Base-by-base conservation (phyloP, 2,329 filamentous ascomycete species). In the Ophiosphaerella herpotricha region DNA sequence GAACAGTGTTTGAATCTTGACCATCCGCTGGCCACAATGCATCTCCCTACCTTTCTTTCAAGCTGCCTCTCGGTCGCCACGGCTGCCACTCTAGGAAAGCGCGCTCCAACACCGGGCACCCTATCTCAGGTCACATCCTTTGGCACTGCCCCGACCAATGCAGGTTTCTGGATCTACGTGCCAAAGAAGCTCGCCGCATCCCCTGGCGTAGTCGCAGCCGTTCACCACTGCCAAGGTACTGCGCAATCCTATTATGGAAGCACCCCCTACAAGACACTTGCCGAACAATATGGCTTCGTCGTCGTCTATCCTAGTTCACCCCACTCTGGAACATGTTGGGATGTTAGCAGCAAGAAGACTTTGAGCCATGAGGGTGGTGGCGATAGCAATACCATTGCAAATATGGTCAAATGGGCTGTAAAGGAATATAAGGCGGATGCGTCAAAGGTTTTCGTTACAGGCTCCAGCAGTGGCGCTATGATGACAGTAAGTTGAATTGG, bases 371-470 rank as follows among this genome's bases (percentile, higher is more conserved):
- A 81, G 43, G 82, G 81, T 12, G 82, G 82, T 23, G 81, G 82
- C 3, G 80, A 86, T 64, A 80, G 76, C 51, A 77, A 80, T 46
- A 75, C 77, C 2, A 83, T 86, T 55, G 80, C 78, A 33, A 83
- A 82, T 63, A 85, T 86, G 82, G 82, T 85, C 32, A 74, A 70
- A 40, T 85, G 82, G 63, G 75, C 80, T 2, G 61, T 85, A 12
- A 54, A 60, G 5, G 74, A 76, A 58, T 85, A 85, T 68, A 72
- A 73, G 2, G 82, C 73, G 16, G 79, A 86, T 61, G 55, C 75
- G 18, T 69, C 60, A 50, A 76, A 76, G 54, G 79, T 86, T 6
- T 85, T 80, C 52, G 80, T 80, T 3, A 82, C 80, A 0, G 84
- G 84, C 14, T 69, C 74, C 31, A 79, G 76, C 48, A 82, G 80